These are phyloP conservation scores for Vinca minor DNA, from an alignment of 257 asterid genomes.

Conservation along the genomic window DNA sequence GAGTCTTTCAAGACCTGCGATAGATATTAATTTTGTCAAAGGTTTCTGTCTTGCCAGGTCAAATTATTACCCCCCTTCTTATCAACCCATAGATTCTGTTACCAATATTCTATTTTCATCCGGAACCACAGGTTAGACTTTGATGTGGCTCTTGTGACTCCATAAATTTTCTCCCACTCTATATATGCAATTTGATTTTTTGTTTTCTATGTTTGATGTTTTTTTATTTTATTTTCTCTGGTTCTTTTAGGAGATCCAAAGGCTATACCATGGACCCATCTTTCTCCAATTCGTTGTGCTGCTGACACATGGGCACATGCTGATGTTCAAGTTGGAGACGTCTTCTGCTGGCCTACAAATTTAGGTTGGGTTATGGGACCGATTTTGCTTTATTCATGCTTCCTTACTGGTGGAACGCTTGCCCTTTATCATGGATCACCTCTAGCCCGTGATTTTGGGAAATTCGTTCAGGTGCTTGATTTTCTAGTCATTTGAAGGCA, in stretches of 20 bases:
- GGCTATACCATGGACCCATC: slow-evolving; percentile 95
- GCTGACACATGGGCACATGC: slow-evolving; percentile 76
- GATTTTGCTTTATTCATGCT: slow-evolving; percentile 60
- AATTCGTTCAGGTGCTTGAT: slow-evolving; percentile 63
- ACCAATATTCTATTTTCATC: slow-evolving; percentile 87
- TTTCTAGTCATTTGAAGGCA: slow-evolving; percentile 4
- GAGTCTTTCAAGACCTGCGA: background rate
- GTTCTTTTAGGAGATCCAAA: slow-evolving; percentile 76
- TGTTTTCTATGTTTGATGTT: background rate
- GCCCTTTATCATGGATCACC: slow-evolving; percentile 99
- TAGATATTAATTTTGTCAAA: background rate
- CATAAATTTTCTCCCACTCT: background rate
- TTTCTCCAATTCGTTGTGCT: slow-evolving; percentile 75
- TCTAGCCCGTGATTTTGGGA: slow-evolving; percentile 70
- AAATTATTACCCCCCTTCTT: slow-evolving; percentile 46
- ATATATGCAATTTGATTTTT: background rate
- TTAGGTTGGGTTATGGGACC: slow-evolving; percentile 99
- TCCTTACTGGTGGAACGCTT: slow-evolving; percentile 72
- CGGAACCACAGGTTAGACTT: slow-evolving; percentile 72
- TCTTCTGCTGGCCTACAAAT: slow-evolving; percentile 87
- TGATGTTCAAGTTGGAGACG: slow-evolving; percentile 54
- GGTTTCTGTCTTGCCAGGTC: slow-evolving; percentile 40
- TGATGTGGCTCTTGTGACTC: background rate
- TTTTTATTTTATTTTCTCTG: background rate
- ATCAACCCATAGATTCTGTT: slow-evolving; percentile 57